phyloP scores from a whole-genome alignment of 2,329 filamentous ascomycete species.

The Fusarium abutilonis region DNA sequence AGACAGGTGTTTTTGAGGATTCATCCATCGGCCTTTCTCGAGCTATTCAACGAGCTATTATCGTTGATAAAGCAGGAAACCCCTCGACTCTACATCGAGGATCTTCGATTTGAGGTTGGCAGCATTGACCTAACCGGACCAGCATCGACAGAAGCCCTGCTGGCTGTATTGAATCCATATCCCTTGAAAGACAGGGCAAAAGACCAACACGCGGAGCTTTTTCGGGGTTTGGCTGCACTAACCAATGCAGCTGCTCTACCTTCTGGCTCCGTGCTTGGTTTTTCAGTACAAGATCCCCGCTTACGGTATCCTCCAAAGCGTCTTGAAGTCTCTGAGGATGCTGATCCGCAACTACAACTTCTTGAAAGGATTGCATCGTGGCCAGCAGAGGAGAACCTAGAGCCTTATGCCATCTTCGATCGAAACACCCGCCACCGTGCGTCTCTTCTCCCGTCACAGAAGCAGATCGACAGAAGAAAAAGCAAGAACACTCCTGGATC shows the following conservation, averaged over 20 bases:
- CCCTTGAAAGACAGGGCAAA: conserved; percentile 45
- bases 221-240: conserved; percentile 64
- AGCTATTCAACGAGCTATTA: conserved; percentile 72
- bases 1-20: conserved; percentile 73
- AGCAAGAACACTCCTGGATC: conserved; percentile 69
- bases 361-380: conserved; percentile 72
- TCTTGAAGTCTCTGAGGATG: conserved; percentile 54
- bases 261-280: conserved; percentile 73
- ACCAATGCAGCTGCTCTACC: conserved; percentile 77
- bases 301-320: conserved; percentile 77
- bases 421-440: conserved; percentile 72
- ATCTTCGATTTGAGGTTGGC: conserved; percentile 74
- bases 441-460: conserved; percentile 76
- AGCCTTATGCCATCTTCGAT: conserved; percentile 71
- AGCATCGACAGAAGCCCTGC: conserved; percentile 79
- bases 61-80: conserved; percentile 67
- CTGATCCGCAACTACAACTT: conserved; percentile 55
- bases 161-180: conserved; percentile 71
- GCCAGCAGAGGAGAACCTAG: conserved; percentile 67
- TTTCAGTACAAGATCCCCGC: conserved; percentile 81
- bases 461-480: conserved; percentile 81
- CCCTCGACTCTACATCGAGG: conserved; percentile 71
- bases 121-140: conserved; percentile 70
- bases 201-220: conserved; percentile 58
- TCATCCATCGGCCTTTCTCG: conserved; percentile 82